These are phyloP conservation scores for Haplosporangium gracile DNA, from an alignment of 192 early-diverging fungal species.

Conservation along the genomic window DNA sequence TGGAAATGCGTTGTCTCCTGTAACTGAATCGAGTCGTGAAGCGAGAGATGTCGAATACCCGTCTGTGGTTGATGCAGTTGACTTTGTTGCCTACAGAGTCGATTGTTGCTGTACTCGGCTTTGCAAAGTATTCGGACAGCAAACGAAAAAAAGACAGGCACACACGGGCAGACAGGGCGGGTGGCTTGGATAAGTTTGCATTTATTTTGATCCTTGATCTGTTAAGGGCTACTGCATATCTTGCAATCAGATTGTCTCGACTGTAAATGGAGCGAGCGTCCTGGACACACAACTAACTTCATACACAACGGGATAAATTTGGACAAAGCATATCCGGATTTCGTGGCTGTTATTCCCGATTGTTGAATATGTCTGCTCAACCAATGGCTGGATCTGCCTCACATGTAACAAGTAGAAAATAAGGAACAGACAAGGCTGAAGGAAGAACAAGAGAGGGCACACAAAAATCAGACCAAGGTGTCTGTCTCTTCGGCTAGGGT, in stretches of 20 bases:
- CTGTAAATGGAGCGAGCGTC: neutral
- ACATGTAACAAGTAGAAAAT: neutral
- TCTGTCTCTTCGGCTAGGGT: neutral
- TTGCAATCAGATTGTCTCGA: neutral
- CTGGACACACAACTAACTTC: no score
- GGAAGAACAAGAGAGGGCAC: neutral
- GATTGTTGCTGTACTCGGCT: neutral
- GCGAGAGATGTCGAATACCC: no score
- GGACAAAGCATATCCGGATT: no score
- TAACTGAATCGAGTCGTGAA: no score
- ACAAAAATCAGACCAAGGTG: neutral
- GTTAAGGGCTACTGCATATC: neutral
- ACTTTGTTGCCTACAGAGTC: neutral
- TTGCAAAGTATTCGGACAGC: neutral
- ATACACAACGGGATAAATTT: no score
- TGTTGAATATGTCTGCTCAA: no score
- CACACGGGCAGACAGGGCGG: neutral
- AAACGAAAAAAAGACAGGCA: neutral
- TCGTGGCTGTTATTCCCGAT: no score
- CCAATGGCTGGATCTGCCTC: no score
- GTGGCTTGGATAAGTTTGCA: neutral
- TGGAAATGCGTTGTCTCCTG: no score
- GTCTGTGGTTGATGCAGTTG: no score
- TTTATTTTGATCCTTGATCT: constrained; percentile 9
- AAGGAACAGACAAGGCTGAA: neutral